phyloP scores from a whole-genome alignment of 2,329 filamentous ascomycete genomes.

The Neocucurbitaria cava region DNA sequence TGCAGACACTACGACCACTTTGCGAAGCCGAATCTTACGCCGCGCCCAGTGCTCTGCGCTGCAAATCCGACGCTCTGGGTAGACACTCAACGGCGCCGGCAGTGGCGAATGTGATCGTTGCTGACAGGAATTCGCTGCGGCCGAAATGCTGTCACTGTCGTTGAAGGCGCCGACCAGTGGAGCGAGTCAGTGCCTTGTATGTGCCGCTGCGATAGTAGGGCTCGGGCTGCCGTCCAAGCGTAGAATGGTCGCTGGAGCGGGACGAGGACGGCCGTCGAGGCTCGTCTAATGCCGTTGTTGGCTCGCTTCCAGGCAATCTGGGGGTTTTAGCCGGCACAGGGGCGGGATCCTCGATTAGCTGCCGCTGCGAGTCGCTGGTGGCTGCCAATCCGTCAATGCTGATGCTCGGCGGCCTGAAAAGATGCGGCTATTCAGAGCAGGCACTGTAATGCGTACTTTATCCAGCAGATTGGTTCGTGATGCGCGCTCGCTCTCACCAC shows the following conservation, averaged over 20 bases:
- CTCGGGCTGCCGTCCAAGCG: conserved; percentile 22
- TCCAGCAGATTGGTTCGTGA: conserved; percentile 35
- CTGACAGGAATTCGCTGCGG: conserved; percentile 23
- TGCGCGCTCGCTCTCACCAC: conserved; percentile 22
- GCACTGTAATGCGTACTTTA: conserved; percentile 37
- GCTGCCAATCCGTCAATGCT: conserved; percentile 37
- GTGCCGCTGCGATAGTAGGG: conserved; percentile 15
- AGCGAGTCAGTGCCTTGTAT: conserved; percentile 14
- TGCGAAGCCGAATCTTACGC: conserved; percentile 33
- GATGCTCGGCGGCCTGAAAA: conserved; percentile 22
- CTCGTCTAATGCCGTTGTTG: conserved; percentile 44
- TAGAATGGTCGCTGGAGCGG: conserved; percentile 22
- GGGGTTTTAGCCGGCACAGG: conserved; percentile 47
- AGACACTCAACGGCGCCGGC: conserved; percentile 33
- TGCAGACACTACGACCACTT: conserved; percentile 23
- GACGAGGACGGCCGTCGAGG: conserved; percentile 21
- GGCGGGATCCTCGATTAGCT: conserved; percentile 47
- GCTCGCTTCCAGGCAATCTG: conserved; percentile 47
- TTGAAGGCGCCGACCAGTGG: conserved; percentile 14
- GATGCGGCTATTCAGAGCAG: conserved; percentile 25
- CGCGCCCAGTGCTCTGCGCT: conserved; percentile 27
- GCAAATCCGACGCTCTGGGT: conserved; percentile 34
- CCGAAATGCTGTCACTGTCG: conserved; percentile 18
- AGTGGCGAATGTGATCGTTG: conserved; percentile 33
- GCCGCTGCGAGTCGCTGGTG: conserved; percentile 42